Base-by-base conservation (phyloP, 2,329 filamentous ascomycete genomes). In the Pseudogymnoascus pannorum region DNA sequence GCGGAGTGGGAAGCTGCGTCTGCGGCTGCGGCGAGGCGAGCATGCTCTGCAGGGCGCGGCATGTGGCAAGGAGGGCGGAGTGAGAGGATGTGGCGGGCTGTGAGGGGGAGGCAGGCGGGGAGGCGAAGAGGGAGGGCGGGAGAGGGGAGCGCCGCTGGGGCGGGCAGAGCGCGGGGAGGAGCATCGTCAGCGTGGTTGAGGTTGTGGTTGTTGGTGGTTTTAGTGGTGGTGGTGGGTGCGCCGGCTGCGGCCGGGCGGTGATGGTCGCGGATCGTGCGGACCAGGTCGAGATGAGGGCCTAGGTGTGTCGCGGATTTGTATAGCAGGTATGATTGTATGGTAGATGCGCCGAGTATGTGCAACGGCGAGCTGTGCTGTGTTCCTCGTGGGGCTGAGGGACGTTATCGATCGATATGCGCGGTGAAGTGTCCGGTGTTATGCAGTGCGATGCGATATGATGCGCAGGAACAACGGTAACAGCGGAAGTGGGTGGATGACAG, bases 11-110 rank as follows among this genome's bases (percentile, higher is more conserved):
- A 4, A 84, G 74, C 66, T 80, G 77, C 26, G 64, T 68, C 58
- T 69, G 65, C 18, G 70, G 66, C n/a, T 68, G 66, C 12, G 79
- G 74, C 3, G 75, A 67, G 24, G 78, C 73, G 63, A 86, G 77
- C 68, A 86, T 81, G 2, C 80, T 80, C 68, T 87, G 84, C 0
- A 87, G 78, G 4, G 80, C 82, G 71, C 82, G 83, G 70, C 84
- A 87, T 54, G 83, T 81, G 63, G 75, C 78, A 72, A 84, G 80
- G 68, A 87, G 78, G 72, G 73, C 74, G 63, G 78, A 75, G 20
- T 78, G 71, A 38, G 77, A 78, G 51, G 75, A 68, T 29, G 76
- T 74, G 5, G 81, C 79, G 60, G 82, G 81, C n/a, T 67, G 58
- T 12, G 72, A 81, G 81, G 67, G 82, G 76, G 60, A 71, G 58